Conservation (phyloP, 2,329 filamentous ascomycete species). For the Emydomyces testavorans region DNA sequence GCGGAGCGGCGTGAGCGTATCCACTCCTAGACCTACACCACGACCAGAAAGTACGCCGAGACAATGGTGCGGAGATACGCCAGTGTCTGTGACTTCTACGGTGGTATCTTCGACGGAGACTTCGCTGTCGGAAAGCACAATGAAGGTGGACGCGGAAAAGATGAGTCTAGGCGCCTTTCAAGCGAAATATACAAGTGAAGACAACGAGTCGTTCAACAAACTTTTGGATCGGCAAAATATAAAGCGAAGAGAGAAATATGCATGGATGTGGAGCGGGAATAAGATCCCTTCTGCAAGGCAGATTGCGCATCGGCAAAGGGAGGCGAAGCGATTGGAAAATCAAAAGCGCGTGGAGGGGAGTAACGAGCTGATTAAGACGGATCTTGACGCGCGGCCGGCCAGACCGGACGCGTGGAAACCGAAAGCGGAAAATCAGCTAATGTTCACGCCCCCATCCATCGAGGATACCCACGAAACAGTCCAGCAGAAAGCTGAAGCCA, state of each 20-base stretch:
- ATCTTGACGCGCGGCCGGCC: constrained; percentile 58
- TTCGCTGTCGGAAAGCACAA: constrained; percentile 20
- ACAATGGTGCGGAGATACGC: constrained; percentile 61
- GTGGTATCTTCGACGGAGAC: constrained; percentile 26
- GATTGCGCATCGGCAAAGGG: constrained; percentile 42
- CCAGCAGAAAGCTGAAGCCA: constrained; percentile 55
- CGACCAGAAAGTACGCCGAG: constrained; percentile 46
- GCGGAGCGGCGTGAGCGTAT: constrained; percentile 29
- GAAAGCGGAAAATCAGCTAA: constrained; percentile 66
- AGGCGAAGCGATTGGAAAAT: constrained; percentile 58
- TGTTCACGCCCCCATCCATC: constrained; percentile 54
- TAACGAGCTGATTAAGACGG: constrained; percentile 35
- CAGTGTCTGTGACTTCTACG: constrained; percentile 33
- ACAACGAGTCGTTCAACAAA: constrained; percentile 93
- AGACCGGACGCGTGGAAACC: constrained; percentile 65
- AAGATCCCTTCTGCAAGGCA: constrained; percentile 58
- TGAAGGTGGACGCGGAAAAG: constrained; percentile 51
- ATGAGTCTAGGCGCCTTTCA: constrained; percentile 81
- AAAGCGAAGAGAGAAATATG: constrained; percentile 70
- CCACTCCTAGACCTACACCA: constrained; percentile 20
- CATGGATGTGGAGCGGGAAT: constrained; percentile 81
- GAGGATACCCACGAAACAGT: constrained; percentile 48
- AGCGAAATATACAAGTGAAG: constrained; percentile 87
- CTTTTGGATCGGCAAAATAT: constrained; percentile 83
- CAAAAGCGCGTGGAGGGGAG: constrained; percentile 53